These are phyloP conservation scores for Alternaria alternata DNA, from an alignment of 2,329 filamentous ascomycete genomes.

Conservation along the genomic window DNA sequence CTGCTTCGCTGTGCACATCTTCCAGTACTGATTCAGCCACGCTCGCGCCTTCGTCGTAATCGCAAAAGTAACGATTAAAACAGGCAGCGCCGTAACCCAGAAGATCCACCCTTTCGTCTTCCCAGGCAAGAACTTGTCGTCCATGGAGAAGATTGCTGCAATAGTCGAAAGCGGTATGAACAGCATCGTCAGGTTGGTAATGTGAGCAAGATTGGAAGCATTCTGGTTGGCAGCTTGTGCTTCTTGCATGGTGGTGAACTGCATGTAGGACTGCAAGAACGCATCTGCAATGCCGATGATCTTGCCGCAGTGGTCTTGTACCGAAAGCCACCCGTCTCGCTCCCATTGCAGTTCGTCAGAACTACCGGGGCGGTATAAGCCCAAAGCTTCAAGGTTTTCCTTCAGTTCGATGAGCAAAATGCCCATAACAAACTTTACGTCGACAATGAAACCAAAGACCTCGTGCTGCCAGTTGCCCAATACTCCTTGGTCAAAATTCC, in stretches of 20 bases:
- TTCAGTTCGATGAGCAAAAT: too few species aligned
- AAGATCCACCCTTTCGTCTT: conserved; percentile 12
- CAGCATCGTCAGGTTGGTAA: conserved; percentile 18
- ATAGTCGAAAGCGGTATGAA: conserved; percentile 18
- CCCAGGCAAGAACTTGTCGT: conserved; percentile 14
- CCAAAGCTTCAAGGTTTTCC: too few species aligned
- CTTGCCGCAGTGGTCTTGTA: neutral
- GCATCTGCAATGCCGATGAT: neutral
- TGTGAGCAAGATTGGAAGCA: conserved; percentile 7
- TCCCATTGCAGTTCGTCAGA: neutral
- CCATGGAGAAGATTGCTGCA: conserved; percentile 15
- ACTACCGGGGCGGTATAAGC: neutral
- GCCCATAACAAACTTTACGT: too few species aligned
- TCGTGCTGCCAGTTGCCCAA: too few species aligned
- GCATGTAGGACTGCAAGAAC: conserved; percentile 1
- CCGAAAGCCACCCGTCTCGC: neutral
- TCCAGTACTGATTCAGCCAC: too few species aligned
- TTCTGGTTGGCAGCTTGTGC: conserved; percentile 15
- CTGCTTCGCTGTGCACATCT: too few species aligned
- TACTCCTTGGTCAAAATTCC: too few species aligned
- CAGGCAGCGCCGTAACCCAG: conserved; percentile 11
- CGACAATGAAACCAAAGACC: too few species aligned
- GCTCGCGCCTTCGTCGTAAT: too few species aligned
- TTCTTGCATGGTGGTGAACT: conserved; percentile 12
- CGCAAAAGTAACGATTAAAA: neutral